phyloP scores from a whole-genome alignment of 2,329 filamentous ascomycete genomes.

The Mariannaea elegans region DNA sequence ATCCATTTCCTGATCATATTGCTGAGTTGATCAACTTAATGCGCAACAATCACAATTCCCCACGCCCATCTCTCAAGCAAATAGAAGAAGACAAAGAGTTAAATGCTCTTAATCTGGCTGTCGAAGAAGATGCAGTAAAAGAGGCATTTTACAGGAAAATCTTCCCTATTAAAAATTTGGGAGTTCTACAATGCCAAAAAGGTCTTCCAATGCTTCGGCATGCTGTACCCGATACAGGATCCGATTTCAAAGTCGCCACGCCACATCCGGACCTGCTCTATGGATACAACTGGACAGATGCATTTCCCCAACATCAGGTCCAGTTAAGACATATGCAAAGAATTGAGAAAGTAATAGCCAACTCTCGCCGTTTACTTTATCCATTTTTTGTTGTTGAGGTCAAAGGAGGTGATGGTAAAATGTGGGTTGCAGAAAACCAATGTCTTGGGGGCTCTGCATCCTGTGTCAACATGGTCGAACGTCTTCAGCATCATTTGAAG shows the following conservation, averaged over 20 bases:
- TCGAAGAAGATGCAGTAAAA: constrained; percentile 2
- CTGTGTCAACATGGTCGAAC: constrained; percentile 45
- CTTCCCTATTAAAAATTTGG: neutral
- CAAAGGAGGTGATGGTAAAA: constrained; percentile 40
- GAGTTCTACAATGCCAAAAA: neutral
- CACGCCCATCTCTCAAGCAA: neutral
- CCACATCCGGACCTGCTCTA: constrained; percentile 22
- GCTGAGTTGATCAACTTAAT: too few species aligned
- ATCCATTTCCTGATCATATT: too few species aligned
- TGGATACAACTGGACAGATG: constrained; percentile 8
- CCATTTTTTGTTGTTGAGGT: constrained; percentile 31
- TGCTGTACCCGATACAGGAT: constrained; percentile 8
- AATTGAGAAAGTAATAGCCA: neutral
- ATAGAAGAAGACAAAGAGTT: too few species aligned
- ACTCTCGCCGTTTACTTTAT: constrained; percentile 2
- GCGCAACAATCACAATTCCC: constrained; percentile 13
- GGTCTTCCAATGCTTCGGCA: constrained; percentile 1
- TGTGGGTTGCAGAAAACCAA: constrained; percentile 49
- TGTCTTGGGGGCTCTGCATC: constrained; percentile 45
- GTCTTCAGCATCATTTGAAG: constrained; percentile 39
- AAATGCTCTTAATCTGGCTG: neutral
- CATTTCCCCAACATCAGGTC: constrained; percentile 8
- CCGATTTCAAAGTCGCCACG: constrained; percentile 13
- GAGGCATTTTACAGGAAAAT: neutral
- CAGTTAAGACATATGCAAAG: constrained; percentile 4